Evolutionary conservation across 257 asterid genomes (phyloP), one percentile per base, ranked within the genome.

Genomic region (Lithospermum erythrorhizon): DNA sequence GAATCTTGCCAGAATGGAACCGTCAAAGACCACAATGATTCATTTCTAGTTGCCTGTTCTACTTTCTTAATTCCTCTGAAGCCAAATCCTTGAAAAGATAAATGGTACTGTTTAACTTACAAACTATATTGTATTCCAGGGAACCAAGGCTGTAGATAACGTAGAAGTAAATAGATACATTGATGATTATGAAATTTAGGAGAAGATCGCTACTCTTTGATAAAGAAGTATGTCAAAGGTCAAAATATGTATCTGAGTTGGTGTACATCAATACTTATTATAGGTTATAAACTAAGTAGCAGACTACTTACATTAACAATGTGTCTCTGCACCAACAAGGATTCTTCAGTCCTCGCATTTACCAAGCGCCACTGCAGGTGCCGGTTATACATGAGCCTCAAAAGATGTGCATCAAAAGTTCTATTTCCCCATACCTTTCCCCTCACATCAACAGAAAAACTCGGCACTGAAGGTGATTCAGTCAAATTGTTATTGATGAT

Each of bases 361-460:
- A 74, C 84, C 68, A 84, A 82, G 67, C 94, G 82, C 90, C 90
- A 84, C 68, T 87, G 95, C 70, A 87, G 74, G 68, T 82, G 79
- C 53, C 87, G 90, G 64, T 87, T 84, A 71, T 87, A 82, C 52
- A 87, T 66, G 75, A 87, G 87, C 70, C 90, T 79, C 78, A 87
- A 66, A 17, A 73, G 63, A 62, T 80, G 94, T 35, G 94, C 95
- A 70, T 84, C 94, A 19, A 82, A 70, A 47, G 80, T 82, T 70
- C 76, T 70, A 63, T 75, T 80, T 74, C 80, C 94, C 68, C 87
- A 94, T 11, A 87, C 94, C 77, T 80, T 86, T 49, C 85, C 90
- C 72, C 94, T 71, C 55, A 83, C 83, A 75, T 85, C 94, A 57
- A 82, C 94, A 55, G 90, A 83, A 72, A 69, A 87, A 69, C 95